Evolutionary conservation across 1,139 yeast genomes (phyloP), one percentile per base, ranked within the genome.

Genomic region (Yamadazyma diospyri): DNA sequence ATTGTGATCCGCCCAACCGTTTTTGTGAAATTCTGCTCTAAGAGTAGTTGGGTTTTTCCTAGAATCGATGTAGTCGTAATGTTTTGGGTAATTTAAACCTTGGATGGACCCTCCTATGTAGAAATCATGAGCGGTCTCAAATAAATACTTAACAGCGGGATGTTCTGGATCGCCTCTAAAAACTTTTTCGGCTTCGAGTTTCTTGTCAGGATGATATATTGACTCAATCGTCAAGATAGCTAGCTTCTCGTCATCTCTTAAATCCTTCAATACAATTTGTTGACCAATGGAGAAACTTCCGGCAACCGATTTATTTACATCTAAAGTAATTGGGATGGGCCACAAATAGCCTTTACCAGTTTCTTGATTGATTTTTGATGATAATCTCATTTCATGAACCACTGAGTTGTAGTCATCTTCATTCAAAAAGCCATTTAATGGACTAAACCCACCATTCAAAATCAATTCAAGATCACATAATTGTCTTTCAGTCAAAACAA

Each of bases 91-190:
- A 54, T 73, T 76, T 47, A 89, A 74, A 28, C 96, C 96, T 57
- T 87, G 86, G 36, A 89, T 52, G 30, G 80, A 72, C 48, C 97
- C 97, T 51, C 97, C 97, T 33, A 89, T 68, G 60, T 89, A 88
- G 51, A 69, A 76, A 21, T 86, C 95, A 52, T 92, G 89, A 30
- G 89, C 92, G 33, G 73, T 70, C 44, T 84, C 79, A 51, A 61
- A 55, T 48, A 89, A 71, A 61, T 86, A 89, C 50, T 69, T 73
- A 50, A 84, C 69, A 14, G 97, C 97, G 13, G 97, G 97, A 61
- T 89, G 97, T 57, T 89, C 97, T 29, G 95, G 92, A 59, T 89
- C 97, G 43, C 97, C 97, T 57, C 97, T 78, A 65, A 88, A 89
- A 16, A 88, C 97, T 51, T 81, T 72, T 46, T 78, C 62, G 37